Conservation (phyloP, 495 filamentous ascomycete genomes). For the Clohesyomyces aquaticus region DNA sequence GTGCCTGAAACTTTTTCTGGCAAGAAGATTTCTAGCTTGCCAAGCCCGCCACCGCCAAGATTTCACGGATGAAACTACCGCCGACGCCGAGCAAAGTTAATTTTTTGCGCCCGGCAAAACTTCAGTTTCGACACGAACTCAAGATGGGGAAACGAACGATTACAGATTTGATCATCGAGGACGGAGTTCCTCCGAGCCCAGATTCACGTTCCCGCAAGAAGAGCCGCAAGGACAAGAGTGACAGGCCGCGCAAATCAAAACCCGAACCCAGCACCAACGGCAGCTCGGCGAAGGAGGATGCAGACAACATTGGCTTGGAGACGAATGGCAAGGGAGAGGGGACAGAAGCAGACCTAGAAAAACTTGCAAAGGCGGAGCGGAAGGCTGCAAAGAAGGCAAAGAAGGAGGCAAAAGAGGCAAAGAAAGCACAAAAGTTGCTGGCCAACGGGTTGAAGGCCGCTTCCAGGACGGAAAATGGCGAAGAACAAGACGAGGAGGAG, state of each 20-base stretch:
- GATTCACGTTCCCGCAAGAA: slow-evolving; percentile 35
- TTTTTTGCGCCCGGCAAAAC: background rate
- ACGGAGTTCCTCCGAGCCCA: slow-evolving; percentile 2
- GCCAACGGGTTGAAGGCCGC: background rate
- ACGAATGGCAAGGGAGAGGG: slow-evolving; percentile 1
- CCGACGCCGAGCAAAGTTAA: slow-evolving; percentile 10
- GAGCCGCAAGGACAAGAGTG: slow-evolving; percentile 39
- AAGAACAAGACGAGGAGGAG: slow-evolving; percentile 18
- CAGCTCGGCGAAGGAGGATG: slow-evolving; percentile 3
- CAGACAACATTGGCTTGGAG: background rate
- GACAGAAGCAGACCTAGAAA: slow-evolving; percentile 15
- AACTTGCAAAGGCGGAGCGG: slow-evolving; percentile 41
- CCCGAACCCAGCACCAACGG: background rate
- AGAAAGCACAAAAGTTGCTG: slow-evolving; percentile 18
- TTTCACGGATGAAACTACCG: slow-evolving; percentile 14
- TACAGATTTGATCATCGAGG: slow-evolving; percentile 26
- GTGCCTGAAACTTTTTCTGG: slow-evolving; percentile 5
- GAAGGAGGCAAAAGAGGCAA: slow-evolving; percentile 34
- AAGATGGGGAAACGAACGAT: slow-evolving; percentile 38
- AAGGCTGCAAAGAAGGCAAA: slow-evolving; percentile 45
- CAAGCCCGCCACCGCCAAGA: slow-evolving; percentile 19
- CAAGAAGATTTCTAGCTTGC: slow-evolving; percentile 3
- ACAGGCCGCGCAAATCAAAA: slow-evolving; percentile 21
- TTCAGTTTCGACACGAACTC: background rate
- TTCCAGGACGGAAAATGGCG: slow-evolving; percentile 6